Conservation (phyloP, 352 stramenopile species). For the Elongisporangium prolatum region DNA sequence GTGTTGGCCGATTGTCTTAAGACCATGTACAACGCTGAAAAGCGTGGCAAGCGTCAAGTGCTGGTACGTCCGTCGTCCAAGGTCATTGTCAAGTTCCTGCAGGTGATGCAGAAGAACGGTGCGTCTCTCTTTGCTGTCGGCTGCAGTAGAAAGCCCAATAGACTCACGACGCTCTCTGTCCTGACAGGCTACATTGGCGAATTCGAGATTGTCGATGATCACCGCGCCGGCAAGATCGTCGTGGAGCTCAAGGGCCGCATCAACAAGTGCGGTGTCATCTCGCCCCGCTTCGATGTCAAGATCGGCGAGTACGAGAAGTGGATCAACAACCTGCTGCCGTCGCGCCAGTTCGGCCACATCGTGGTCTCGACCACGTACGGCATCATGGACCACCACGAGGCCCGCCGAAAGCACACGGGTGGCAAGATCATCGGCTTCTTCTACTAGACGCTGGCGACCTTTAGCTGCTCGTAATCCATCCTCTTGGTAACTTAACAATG, state of each 20-base stretch:
- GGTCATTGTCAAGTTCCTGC: conserved; percentile 99
- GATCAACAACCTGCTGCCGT: conserved; percentile 99
- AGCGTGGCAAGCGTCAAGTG: conserved; percentile 99
- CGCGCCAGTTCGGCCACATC: conserved; percentile 99
- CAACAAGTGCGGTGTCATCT: conserved; percentile 99
- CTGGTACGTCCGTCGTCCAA: conserved; percentile 99
- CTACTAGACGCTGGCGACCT: conserved; percentile 84
- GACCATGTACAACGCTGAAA: conserved; percentile 99
- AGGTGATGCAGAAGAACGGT: conserved; percentile 99
- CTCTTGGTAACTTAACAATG: conserved; percentile 7
- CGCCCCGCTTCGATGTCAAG: conserved; percentile 97
- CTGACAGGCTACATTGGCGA: conserved; percentile 98
- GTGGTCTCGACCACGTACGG: conserved; percentile 86
- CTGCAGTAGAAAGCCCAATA: too few species aligned
- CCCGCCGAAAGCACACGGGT: conserved; percentile 99
- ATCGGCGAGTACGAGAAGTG: conserved; percentile 98
- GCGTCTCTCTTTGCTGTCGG: conserved; percentile 23
- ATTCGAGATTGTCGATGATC: conserved; percentile 99
- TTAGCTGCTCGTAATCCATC: not conserved
- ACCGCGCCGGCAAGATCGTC: conserved; percentile 99
- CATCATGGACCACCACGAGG: conserved; percentile 93
- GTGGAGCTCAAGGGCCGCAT: conserved; percentile 97
- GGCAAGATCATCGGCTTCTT: conserved; percentile 99
- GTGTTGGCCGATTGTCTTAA: conserved; percentile 99
- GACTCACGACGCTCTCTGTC: not conserved